phyloP scores from a whole-genome alignment of 176 grass and related monocot species.

The Urochloa ruziziensis region DNA sequence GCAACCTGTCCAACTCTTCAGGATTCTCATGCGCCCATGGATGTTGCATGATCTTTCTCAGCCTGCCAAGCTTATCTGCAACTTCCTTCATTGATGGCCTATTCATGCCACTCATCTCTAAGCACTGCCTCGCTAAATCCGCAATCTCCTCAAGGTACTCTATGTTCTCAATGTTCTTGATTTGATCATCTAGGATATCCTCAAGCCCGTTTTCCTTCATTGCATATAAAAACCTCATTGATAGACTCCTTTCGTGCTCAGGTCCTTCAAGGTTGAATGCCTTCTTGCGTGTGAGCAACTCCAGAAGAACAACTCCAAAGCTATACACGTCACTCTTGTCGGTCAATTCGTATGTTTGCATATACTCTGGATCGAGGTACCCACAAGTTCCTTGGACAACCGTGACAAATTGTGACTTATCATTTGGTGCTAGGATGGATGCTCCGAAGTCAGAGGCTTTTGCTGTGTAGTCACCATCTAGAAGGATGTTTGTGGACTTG shows the following conservation, averaged over 20 bases:
- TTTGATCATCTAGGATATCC: neutral
- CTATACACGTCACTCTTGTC: constrained; percentile 1
- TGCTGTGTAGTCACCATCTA: neutral
- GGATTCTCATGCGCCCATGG: neutral
- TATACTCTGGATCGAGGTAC: neutral
- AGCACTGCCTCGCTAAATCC: neutral
- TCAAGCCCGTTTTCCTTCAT: neutral
- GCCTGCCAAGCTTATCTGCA: neutral
- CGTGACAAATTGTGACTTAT: neutral
- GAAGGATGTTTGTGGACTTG: neutral
- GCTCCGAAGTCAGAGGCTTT: neutral
- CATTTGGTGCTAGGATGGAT: neutral
- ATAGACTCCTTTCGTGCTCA: neutral
- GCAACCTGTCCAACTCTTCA: constrained; percentile 5
- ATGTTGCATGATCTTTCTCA: neutral
- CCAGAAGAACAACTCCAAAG: neutral
- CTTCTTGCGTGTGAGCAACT: neutral
- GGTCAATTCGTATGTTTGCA: neutral
- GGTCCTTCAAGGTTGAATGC: neutral
- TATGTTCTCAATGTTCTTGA: too few relatives aligned
- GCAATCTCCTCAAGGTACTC: constrained; percentile 5
- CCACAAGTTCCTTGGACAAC: neutral
- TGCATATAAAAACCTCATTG: neutral
- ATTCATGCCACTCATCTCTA: neutral
- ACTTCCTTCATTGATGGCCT: neutral